Percentiles rank a stretch among this genome's conserved stretches.
phyloP scores from a whole-genome alignment of 129 eudicot genomes.

The Flaveria bidentis region DNA sequence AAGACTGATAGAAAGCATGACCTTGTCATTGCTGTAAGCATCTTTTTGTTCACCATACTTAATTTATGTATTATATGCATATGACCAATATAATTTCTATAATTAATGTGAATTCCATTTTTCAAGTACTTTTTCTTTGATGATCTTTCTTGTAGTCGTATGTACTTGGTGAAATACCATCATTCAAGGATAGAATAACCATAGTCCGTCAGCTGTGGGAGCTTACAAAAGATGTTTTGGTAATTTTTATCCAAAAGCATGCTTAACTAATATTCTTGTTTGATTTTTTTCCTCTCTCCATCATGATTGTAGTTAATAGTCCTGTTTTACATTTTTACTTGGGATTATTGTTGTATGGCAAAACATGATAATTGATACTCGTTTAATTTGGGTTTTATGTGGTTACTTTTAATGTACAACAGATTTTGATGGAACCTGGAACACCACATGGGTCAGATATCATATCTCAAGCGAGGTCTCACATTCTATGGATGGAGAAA shows the following conservation, averaged over 20 bases:
- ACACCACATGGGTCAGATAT: slow-evolving; percentile 91
- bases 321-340: background rate
- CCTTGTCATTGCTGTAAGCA: slow-evolving; percentile 93
- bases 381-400: slow-evolving; percentile 23
- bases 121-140: slow-evolving; percentile 20
- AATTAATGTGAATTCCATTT: background rate
- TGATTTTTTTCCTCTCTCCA: background rate
- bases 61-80: background rate
- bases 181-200: slow-evolving; percentile 78
- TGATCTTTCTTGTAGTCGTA: slow-evolving; percentile 60
- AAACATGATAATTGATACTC: background rate
- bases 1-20: slow-evolving; percentile 68
- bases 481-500: slow-evolving; percentile 96
- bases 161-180: slow-evolving; percentile 97
- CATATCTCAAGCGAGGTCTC: slow-evolving; percentile 89
- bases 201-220: slow-evolving; percentile 96
- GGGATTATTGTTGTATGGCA: background rate
- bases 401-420: slow-evolving; percentile 25
- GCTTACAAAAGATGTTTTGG: slow-evolving; percentile 79
- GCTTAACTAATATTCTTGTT: slow-evolving; percentile 17
- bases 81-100: background rate
- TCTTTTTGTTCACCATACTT: background rate
- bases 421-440: slow-evolving; percentile 97
- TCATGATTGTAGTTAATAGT: background rate
- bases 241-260: slow-evolving; percentile 34